These are phyloP conservation scores for Metschnikowia proteae DNA, from an alignment of 805 yeast species.

Conservation along the genomic window DNA sequence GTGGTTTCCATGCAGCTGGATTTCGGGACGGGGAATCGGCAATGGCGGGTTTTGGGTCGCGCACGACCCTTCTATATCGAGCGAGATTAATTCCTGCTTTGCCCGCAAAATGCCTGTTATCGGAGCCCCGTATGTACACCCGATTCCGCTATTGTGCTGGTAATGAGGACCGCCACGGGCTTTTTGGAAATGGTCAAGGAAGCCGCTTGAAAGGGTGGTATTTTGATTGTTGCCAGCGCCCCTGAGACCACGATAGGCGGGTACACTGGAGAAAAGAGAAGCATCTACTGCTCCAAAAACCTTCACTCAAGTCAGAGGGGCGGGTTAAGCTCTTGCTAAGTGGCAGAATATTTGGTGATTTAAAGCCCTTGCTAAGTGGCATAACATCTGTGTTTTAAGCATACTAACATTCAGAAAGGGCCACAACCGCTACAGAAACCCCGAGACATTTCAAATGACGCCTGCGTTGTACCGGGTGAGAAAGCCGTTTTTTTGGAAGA, in stretches of 20 bases:
- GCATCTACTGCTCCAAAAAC: too few relatives aligned
- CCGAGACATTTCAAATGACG: constrained; percentile 77
- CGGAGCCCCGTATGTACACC: constrained; percentile 29
- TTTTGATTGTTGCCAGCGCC: too few relatives aligned
- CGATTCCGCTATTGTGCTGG: too few relatives aligned
- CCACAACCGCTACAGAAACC: constrained; percentile 50
- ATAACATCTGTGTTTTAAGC: neutral
- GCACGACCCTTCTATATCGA: neutral
- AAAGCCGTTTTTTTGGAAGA: constrained; percentile 77
- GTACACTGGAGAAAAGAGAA: too few relatives aligned
- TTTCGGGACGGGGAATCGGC: neutral
- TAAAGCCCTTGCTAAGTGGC: too few relatives aligned
- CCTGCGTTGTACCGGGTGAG: constrained; percentile 92
- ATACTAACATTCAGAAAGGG: constrained; percentile 33
- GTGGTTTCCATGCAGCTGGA: neutral
- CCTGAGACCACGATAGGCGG: too few relatives aligned
- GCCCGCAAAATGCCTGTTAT: constrained; percentile 22
- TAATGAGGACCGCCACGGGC: too few relatives aligned
- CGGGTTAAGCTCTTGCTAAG: too few relatives aligned
- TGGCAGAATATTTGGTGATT: too few relatives aligned
- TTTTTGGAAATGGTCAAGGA: too few relatives aligned
- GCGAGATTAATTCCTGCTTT: neutral
- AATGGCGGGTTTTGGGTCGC: neutral
- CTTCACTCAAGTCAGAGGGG: too few relatives aligned
- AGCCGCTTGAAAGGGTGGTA: too few relatives aligned